Evolutionary conservation across 768 basidiomycete species (phyloP), one percentile per base, ranked within the genome.

Genomic region (Tylopilus cervinicoccineus): DNA sequence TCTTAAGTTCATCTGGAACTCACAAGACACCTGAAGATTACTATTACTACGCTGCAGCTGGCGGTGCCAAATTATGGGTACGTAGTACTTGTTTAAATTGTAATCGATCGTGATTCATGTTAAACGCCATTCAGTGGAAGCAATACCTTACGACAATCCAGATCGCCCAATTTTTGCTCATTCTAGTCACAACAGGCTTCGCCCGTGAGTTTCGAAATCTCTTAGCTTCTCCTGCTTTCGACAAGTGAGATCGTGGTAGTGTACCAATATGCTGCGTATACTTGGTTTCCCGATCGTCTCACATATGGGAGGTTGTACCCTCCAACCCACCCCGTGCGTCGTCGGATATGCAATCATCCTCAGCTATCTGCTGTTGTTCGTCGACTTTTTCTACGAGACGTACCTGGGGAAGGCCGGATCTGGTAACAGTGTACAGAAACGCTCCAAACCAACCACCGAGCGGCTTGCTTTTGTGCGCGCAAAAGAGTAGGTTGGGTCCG

Each of bases 21-120:
- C 28, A 42, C 12, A 17, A 27, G 41, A 43, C 34, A 23, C 47
- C 23, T 13, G 10, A 62, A 93, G 92, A 97, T 75, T 98, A 96
- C 71, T 98, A 98, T 72, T 98, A 98, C 72, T 96, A 86, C 67
- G 92, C 92, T 20, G 92, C 93, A 33, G 92, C 94, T 45, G 93
- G 93, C 1, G 60, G 60, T 14, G 52, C 52, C 9, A 60, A 50
- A 41, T 0, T 56, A 39, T 60, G 59, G 59, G 57, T 60, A 43
- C 19, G 51, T 5, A 11, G 23, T n/a, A 4, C 14, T n/a, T 27
- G 22, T 16, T 29, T 6, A 2, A 14, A n/a, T 41, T 6, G 6
- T 8, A 12, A 24, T 13, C 23, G 7, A 27, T 7, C n/a, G 4
- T 38, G 7, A 16, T 7, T 51, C 20, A 50, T 37, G 20, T 32